These are phyloP conservation scores for Dissophora globulifera DNA, from an alignment of 192 early-diverging fungal genomes.

Conservation along the genomic window DNA sequence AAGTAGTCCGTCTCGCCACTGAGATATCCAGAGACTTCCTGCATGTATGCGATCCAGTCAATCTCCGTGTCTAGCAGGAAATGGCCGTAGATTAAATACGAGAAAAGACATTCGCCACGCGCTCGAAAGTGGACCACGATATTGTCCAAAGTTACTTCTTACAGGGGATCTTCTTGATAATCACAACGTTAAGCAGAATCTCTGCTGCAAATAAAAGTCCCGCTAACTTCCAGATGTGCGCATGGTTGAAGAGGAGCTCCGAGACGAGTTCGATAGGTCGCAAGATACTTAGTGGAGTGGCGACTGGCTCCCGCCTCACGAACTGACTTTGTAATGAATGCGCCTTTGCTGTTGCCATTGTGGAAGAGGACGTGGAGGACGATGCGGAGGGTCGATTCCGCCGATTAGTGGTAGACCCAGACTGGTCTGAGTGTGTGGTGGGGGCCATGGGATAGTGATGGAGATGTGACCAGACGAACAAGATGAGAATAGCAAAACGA, in stretches of 20 bases:
- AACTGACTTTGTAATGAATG: constrained; percentile 1
- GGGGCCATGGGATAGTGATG: constrained; percentile 4
- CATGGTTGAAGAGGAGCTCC: constrained; percentile 55
- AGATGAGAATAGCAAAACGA: too few species aligned
- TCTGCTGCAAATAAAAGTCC: constrained; percentile 62
- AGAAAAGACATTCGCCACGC: neutral
- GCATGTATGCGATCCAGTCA: constrained; percentile 97
- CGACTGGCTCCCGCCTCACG: neutral
- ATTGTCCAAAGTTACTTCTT: too few species aligned
- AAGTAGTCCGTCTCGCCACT: constrained; percentile 86
- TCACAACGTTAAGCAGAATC: constrained; percentile 59
- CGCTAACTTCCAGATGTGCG: constrained; percentile 61
- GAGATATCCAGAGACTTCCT: constrained; percentile 83
- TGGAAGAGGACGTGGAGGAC: too few species aligned
- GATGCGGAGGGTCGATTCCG: too few species aligned
- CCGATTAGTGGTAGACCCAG: too few species aligned
- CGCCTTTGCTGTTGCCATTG: too few species aligned
- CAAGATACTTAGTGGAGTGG: constrained; percentile 7
- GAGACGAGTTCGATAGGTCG: constrained; percentile 28
- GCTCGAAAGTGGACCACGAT: neutral
- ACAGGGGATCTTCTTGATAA: constrained; percentile 72
- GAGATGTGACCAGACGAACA: neutral
- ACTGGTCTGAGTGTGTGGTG: neutral
- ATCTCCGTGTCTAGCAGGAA: constrained; percentile 87
- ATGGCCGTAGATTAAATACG: neutral